phyloP scores from a whole-genome alignment of 2,329 filamentous ascomycete genomes.

The Aspergillus costaricaensis region DNA sequence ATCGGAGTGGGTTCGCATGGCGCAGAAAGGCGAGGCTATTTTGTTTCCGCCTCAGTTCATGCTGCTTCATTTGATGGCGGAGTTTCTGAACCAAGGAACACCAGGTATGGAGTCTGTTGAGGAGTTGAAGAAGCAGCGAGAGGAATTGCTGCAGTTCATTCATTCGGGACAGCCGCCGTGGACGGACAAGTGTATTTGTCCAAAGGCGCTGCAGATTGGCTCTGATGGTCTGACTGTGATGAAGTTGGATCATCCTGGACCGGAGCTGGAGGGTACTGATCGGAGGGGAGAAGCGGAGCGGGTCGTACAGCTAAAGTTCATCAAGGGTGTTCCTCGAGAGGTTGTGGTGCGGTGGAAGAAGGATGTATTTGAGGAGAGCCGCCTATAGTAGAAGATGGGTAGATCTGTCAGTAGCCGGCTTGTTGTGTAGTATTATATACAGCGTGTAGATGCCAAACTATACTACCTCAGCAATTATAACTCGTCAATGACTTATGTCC shows the following conservation, averaged over 20 bases:
- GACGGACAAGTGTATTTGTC: conserved; percentile 52
- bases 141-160: conserved; percentile 52
- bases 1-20: conserved; percentile 67
- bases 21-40: conserved; percentile 68
- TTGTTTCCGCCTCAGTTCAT: conserved; percentile 87
- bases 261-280: conserved; percentile 53
- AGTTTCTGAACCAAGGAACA: conserved; percentile 49
- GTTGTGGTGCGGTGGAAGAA: conserved; percentile 54
- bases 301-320: conserved; percentile 60
- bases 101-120: conserved; percentile 25
- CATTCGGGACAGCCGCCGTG: conserved; percentile 49
- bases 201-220: conserved; percentile 40
- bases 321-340: conserved; percentile 57
- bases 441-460: no score
- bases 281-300: conserved; percentile 56
- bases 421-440: not conserved
- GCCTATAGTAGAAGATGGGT: conserved; percentile 25
- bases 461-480: no score
- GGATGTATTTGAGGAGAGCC: conserved; percentile 48
- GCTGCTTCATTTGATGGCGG: conserved; percentile 55
- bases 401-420: no score
- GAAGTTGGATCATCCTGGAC: conserved; percentile 56
- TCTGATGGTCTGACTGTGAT: conserved; percentile 55
- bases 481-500: no score
- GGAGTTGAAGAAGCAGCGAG: conserved; percentile 41